Evolutionary conservation across 495 filamentous ascomycete species (phyloP), one percentile per base, ranked within the genome.

Genomic region (Hyphodiscus hymeniophilus): DNA sequence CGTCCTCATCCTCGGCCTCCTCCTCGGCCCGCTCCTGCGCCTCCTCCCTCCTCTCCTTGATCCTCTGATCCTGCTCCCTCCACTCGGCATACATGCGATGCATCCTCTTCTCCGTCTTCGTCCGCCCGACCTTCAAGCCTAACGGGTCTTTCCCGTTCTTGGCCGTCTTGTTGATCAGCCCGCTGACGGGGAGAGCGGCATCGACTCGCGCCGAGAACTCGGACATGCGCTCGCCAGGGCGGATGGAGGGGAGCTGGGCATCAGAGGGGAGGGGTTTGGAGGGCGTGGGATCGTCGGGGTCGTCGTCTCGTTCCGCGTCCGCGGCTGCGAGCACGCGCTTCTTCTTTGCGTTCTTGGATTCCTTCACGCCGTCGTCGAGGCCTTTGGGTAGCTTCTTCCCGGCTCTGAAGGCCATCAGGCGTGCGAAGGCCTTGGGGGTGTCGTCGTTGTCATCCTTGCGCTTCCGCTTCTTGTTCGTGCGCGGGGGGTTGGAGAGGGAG

Each of bases 171-270:
- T 65, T 75, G 16, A 82, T 76, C 51, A 85, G 65, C 0, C 72
- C 75, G 15, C 78, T 66, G 8, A 98, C 62, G 0, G 92, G 92
- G 18, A 98, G 66, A 2, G 86, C 82, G 22, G 86, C 84, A 58
- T 97, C 83, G 7, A 98, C 92, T 5, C 92, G 80, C 32, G 85
- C 82, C 2, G 78, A 68, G 61, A 94, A 98, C 47, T 92, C 86
- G 1, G 79, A 79, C 48, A 98, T 69, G 21, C 75, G 73, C 64
- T 98, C 92, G 16, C 86, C 85, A 0, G 89, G 88, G 10, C 77
- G 69, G 42, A 98, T 95, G 39, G 73, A 85, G 4, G 77, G 84
- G 1, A 76, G 52, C 6, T 66, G 60, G n/a, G n/a, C n/a, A n/a
- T n/a, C n/a, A n/a, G n/a, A n/a, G n/a, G n/a, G n/a, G n/a, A n/a